Base-by-base conservation (phyloP, 2,329 filamentous ascomycete species). In the Paecilomyces sp. region DNA sequence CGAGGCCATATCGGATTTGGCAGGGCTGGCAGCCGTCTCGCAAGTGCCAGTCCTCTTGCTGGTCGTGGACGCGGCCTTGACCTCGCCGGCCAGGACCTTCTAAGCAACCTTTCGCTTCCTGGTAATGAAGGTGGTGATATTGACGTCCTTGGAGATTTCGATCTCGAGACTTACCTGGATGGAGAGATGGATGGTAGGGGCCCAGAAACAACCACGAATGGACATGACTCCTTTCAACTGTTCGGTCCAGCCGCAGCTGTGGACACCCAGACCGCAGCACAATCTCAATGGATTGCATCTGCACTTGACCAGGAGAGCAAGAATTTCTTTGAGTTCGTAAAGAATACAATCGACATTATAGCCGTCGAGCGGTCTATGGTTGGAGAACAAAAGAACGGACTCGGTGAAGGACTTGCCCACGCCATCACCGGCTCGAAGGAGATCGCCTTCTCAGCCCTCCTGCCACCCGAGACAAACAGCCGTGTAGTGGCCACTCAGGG, bases 401-500 rank as follows among this genome's bases (percentile, higher is more conserved):
- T 47, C n/a, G 41, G 24, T 13, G 51, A 53, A 9, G 28, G 51
- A 53, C 8, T 11, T 13, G 13, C 22, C 51, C 51, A 53, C 7
- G 3, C 25, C 28, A 4, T 30, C 24, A 24, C 41, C 41, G n/a
- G 41, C n/a, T 47, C 24, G 28, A 59, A 55, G 25, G 62, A 64
- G 24, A 77, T 94, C 51, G 76, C 81, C 0, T 95, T 97, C 68
- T 84, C 88, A 54, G 77, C 85, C 55, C 75, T 96, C 9, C 84
- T 94, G 53, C 80, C 84, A n/a, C 82, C 85, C 0, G 68, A 69
- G 9, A 74, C 79, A 51, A 85, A 83, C 31, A 78, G 71, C 51
- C 81, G 79, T 36, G 77, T 84, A 31, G 85, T 91, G 12, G 89
- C 88, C 8, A 86, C 89, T 1, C 89, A 92, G 71, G 90, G 86